These are phyloP conservation scores for Agrocybe pediades DNA, from an alignment of 768 basidiomycete genomes.

Conservation along the genomic window DNA sequence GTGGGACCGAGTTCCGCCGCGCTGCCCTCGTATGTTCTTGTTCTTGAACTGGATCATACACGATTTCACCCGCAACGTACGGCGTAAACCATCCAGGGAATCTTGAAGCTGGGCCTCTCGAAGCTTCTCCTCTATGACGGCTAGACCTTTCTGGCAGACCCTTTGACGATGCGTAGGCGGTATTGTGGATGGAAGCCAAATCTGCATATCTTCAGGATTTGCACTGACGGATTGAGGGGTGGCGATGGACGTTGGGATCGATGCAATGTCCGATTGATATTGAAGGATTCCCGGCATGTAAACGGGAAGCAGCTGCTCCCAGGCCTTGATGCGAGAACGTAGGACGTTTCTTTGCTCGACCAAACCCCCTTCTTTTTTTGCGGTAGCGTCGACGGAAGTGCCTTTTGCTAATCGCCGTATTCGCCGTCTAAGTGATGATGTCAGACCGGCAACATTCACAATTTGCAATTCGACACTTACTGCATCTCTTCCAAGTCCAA, in stretches of 20 bases:
- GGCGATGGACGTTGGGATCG: no score
- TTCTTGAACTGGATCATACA: slow-evolving; percentile 11
- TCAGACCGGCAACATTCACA: neutral
- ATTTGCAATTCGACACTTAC: slow-evolving; percentile 3
- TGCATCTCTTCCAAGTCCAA: slow-evolving; percentile 17
- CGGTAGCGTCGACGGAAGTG: neutral
- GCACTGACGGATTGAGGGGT: neutral
- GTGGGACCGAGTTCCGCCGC: slow-evolving; percentile 2
- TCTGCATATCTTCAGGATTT: neutral
- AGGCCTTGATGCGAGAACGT: neutral
- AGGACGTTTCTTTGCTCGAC: neutral
- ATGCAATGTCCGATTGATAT: neutral
- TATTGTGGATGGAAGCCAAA: slow-evolving; percentile 14
- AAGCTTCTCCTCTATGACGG: slow-evolving; percentile 8
- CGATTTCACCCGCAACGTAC: slow-evolving; percentile 6
- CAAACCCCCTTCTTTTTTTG: slow-evolving; percentile 6
- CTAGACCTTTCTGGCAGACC: neutral
- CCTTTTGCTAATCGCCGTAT: slow-evolving; percentile 1
- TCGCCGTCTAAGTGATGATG: slow-evolving; percentile 6
- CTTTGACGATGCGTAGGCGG: neutral
- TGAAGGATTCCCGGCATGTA: slow-evolving; percentile 16
- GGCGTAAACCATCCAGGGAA: slow-evolving; percentile 2
- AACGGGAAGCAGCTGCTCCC: slow-evolving; percentile 1
- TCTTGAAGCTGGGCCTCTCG: slow-evolving; percentile 10
- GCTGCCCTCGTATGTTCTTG: slow-evolving; percentile 4